phyloP scores from a whole-genome alignment of 139 green algal species.

The Klebsormidium nitens region DNA sequence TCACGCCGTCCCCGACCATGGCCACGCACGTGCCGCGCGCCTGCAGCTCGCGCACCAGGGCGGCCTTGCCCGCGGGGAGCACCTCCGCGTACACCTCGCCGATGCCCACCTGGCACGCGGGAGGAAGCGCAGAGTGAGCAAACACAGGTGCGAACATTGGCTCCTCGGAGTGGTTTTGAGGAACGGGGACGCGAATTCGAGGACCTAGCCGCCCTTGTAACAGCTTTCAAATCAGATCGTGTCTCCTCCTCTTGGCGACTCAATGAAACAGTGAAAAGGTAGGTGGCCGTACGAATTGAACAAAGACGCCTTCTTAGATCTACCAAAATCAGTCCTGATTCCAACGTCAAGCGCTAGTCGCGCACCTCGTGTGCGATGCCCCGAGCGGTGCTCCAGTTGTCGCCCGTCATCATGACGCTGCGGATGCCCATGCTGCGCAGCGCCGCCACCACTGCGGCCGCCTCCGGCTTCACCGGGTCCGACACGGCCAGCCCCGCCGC shows the following conservation, averaged over 20 bases:
- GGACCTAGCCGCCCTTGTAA: too few relatives aligned
- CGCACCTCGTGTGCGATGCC: slow-evolving; percentile 56
- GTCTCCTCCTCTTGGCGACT: too few relatives aligned
- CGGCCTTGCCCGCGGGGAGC: slow-evolving; percentile 66
- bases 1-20: slow-evolving; percentile 98
- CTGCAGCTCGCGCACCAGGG: slow-evolving; percentile 50
- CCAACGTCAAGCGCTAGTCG: too few relatives aligned
- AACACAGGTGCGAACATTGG: too few relatives aligned
- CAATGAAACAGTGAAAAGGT: too few relatives aligned
- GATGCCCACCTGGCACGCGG: slow-evolving; percentile 38
- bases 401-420: slow-evolving; percentile 66
- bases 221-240: too few relatives aligned
- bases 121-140: too few relatives aligned
- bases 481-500: slow-evolving; percentile 66
- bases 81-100: slow-evolving; percentile 61
- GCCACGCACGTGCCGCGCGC: slow-evolving; percentile 59
- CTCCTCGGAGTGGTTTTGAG: too few relatives aligned
- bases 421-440: slow-evolving; percentile 51
- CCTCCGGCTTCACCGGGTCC: slow-evolving; percentile 89
- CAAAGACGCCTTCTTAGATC: too few relatives aligned
- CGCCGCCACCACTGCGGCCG: slow-evolving; percentile 63
- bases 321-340: too few relatives aligned
- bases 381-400: slow-evolving; percentile 78
- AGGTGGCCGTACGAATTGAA: too few relatives aligned
- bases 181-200: too few relatives aligned